phyloP scores from a whole-genome alignment of 2,329 filamentous ascomycete species.

The Aspergillus sp. region DNA sequence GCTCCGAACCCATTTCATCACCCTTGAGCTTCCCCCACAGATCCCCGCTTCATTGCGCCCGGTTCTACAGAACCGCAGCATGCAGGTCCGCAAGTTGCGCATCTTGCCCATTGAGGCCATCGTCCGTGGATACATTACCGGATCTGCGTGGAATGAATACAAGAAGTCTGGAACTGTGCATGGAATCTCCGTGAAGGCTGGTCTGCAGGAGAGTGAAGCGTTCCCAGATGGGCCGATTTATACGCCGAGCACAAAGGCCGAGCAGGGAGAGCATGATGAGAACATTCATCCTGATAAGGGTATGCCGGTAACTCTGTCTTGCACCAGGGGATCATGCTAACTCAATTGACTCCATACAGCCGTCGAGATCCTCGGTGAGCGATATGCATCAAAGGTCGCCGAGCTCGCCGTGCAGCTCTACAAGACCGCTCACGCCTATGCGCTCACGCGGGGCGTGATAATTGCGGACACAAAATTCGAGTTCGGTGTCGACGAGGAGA shows the following conservation, averaged over 20 bases:
- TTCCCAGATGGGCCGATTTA: slow-evolving; percentile 71
- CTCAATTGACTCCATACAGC: slow-evolving; percentile 38
- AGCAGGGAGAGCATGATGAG: slow-evolving; percentile 77
- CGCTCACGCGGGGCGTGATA: slow-evolving; percentile 67
- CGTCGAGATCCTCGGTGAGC: slow-evolving; percentile 65
- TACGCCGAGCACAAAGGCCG: slow-evolving; percentile 85
- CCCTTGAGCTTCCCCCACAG: slow-evolving; percentile 58
- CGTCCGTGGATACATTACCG: slow-evolving; percentile 88
- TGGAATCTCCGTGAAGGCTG: slow-evolving; percentile 70
- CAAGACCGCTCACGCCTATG: slow-evolving; percentile 52
- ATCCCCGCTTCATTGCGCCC: slow-evolving; percentile 55
- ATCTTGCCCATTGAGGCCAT: slow-evolving; percentile 82
- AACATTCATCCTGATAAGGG: slow-evolving; percentile 78
- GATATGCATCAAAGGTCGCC: slow-evolving; percentile 68
- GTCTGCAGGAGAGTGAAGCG: slow-evolving; percentile 71
- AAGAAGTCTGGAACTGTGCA: slow-evolving; percentile 75
- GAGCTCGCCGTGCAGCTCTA: slow-evolving; percentile 69
- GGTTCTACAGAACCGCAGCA: slow-evolving; percentile 67
- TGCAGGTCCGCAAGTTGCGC: slow-evolving; percentile 75
- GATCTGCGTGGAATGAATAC: slow-evolving; percentile 83
- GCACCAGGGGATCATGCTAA: not conserved
- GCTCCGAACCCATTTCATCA: slow-evolving; percentile 67
- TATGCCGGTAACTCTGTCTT: slow-evolving; percentile 28
- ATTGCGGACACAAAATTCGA: slow-evolving; percentile 80
- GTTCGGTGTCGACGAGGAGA: slow-evolving; percentile 70